Evolutionary conservation across 176 grass and related monocot species (phyloP), one percentile per base, ranked within the genome.

Genomic region (Hyparrhenia diplandra): DNA sequence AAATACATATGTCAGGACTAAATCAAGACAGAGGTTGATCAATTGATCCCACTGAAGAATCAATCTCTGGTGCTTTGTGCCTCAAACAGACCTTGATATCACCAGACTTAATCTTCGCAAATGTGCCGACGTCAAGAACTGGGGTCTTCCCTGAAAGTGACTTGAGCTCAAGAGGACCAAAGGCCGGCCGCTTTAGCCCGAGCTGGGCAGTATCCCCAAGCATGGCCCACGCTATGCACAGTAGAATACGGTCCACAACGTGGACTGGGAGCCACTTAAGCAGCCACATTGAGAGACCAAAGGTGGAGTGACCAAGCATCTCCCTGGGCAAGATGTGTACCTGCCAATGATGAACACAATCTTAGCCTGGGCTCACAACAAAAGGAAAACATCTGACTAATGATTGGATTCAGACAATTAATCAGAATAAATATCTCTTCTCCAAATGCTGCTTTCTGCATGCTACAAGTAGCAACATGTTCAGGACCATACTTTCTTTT

Each of bases 291-390:
- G 88, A 99, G 82, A 99, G 93, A 37, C 74, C 96, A 83, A 95
- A 99, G 83, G 92, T 95, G 43, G 96, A 90, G 71, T 79, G 83
- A 40, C 96, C 96, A 49, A 99, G 85, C 86, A 99, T 91, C 75
- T 95, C 96, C 77, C 96, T 89, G 78, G 96, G 96, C 82, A 99
- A 90, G 60, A 99, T 78, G 89, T 99, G 96, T 40, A 99, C 92
- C 96, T 99, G 90, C 13, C 73, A 82, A 74, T 91, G 69, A 90
- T 77, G 76, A 83, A 77, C 51, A 91, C 62, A 89, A 91, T 91
- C 45, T 83, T 78, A 86, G 69, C 79, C 25, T 69, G 52, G 60
- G 37, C 67, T 90, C 83, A 74, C 61, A 18, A 17, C 31, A 83
- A 86, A 86, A 79, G 74, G 88, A 52, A 52, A 78, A 83, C 88